These are phyloP conservation scores for Spathaspora sp. DNA, from an alignment of 1,139 yeast genomes.

Conservation along the genomic window DNA sequence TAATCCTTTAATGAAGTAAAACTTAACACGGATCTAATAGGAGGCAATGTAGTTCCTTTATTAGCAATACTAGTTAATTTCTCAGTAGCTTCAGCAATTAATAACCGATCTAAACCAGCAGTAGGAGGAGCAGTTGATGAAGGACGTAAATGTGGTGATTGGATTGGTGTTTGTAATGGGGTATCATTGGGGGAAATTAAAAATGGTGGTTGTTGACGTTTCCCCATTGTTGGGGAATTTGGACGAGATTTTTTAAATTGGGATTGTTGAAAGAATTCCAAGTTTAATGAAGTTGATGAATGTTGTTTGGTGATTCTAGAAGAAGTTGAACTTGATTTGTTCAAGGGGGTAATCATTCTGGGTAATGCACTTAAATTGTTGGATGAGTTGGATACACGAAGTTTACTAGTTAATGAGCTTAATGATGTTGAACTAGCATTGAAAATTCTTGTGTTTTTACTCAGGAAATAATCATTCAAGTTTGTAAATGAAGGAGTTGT, in stretches of 20 bases:
- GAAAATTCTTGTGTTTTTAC: slow-evolving; percentile 18
- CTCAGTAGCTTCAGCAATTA: slow-evolving; percentile 21
- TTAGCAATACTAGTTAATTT: slow-evolving; percentile 36
- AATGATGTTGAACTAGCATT: slow-evolving; percentile 27
- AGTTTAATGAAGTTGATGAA: slow-evolving; percentile 24
- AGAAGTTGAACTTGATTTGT: slow-evolving; percentile 16
- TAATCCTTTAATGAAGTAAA: slow-evolving; percentile 21
- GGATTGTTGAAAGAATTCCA: slow-evolving; percentile 25
- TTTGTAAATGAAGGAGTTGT: slow-evolving; percentile 26
- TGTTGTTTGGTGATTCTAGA: slow-evolving; percentile 12
- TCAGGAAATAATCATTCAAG: slow-evolving; percentile 33
- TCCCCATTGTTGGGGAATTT: slow-evolving; percentile 31
- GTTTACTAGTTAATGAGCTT: slow-evolving; percentile 26
- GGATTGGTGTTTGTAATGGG: slow-evolving; percentile 38
- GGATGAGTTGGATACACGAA: slow-evolving; percentile 17
- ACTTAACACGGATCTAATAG: slow-evolving; percentile 42
- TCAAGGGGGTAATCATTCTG: slow-evolving; percentile 41
- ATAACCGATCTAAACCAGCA: neutral
- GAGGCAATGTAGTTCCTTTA: slow-evolving; percentile 44
- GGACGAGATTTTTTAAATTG: slow-evolving; percentile 40
- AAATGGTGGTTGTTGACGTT: slow-evolving; percentile 13
- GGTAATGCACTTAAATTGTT: slow-evolving; percentile 26
- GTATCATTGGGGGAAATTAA: slow-evolving; percentile 20
- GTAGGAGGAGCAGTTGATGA: slow-evolving; percentile 11
- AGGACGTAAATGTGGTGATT: slow-evolving; percentile 41